Evolutionary conservation across 1,139 yeast species (phyloP).

Genomic region (Kluyveromyces sp.): DNA sequence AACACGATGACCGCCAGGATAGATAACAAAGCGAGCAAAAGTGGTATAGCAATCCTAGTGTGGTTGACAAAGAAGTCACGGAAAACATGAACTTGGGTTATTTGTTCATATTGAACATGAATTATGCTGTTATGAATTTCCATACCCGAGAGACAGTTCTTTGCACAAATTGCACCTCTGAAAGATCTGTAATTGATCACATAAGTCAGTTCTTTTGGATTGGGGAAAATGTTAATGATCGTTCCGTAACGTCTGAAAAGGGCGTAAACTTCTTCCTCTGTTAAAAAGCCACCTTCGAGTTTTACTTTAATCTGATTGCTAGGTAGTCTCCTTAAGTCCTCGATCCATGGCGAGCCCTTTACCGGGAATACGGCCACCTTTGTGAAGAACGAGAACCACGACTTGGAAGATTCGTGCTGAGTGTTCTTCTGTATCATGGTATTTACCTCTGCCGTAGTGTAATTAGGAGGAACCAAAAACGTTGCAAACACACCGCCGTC

Average conservation of each 20-base stretch:
- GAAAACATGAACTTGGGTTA: slow-evolving; percentile 45
- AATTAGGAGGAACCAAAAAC: slow-evolving; percentile 50
- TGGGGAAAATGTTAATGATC: slow-evolving; percentile 66
- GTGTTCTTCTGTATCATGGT: slow-evolving; percentile 46
- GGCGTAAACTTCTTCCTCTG: slow-evolving; percentile 80
- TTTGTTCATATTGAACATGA: slow-evolving; percentile 66
- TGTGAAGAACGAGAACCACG: slow-evolving; percentile 31
- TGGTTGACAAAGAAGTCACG: slow-evolving; percentile 61
- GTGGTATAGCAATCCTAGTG: slow-evolving; percentile 64
- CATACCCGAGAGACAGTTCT: slow-evolving; percentile 84
- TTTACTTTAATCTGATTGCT: slow-evolving; percentile 54
- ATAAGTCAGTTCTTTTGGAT: slow-evolving; percentile 44
- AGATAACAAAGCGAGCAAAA: slow-evolving; percentile 55
- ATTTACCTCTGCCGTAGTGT: slow-evolving; percentile 45
- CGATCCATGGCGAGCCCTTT: slow-evolving; percentile 93
- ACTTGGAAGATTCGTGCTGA: slow-evolving; percentile 28
- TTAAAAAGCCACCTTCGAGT: slow-evolving; percentile 66
- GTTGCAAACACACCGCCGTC: slow-evolving; percentile 95
- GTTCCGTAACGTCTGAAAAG: slow-evolving; percentile 82
- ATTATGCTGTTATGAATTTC: slow-evolving; percentile 52
- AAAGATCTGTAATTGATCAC: slow-evolving; percentile 45
- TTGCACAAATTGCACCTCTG: slow-evolving; percentile 76
- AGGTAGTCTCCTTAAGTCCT: slow-evolving; percentile 76
- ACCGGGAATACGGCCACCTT: slow-evolving; percentile 59
- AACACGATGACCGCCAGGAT: slow-evolving; percentile 78